A percentile compares a stretch with the other conserved stretches of the same genome.
phyloP scores from a whole-genome alignment of 331 rosid genomes.

The Arachis monticola region DNA sequence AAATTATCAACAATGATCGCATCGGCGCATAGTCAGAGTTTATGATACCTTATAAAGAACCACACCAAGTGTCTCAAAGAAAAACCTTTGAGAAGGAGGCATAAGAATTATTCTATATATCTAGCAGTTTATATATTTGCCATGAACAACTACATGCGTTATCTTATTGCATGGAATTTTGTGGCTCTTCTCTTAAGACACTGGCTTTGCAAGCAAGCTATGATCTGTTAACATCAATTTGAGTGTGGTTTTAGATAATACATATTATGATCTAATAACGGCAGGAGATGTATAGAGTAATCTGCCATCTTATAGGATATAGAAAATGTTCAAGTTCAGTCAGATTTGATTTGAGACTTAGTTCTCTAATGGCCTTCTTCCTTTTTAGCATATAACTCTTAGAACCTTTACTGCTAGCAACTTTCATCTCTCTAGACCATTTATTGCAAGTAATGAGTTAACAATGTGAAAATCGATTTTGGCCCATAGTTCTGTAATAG shows the following conservation, averaged over 20 bases:
- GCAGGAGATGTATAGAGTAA: conserved; percentile 2
- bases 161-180: no score
- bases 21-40: no score
- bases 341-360: neutral
- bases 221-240: conserved; percentile 4
- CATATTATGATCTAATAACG: neutral
- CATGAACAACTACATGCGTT: no score
- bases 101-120: no score
- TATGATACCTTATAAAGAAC: no score
- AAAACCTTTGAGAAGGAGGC: no score
- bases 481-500: neutral
- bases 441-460: conserved; percentile 13
- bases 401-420: neutral
- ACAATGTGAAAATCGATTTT: conserved; percentile 25
- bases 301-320: conserved; percentile 12
- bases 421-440: conserved; percentile 17
- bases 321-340: conserved; percentile 1
- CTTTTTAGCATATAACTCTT: conserved; percentile 2
- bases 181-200: no score
- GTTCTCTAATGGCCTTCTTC: neutral
- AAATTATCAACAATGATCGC: no score
- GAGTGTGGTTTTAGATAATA: neutral
- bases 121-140: no score
- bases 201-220: neutral
- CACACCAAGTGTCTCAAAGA: no score